A percentile compares a stretch with the other conserved stretches of the same genome.
phyloP scores from a whole-genome alignment of 2,329 filamentous ascomycete species.

The Arthroderma uncinatum region DNA sequence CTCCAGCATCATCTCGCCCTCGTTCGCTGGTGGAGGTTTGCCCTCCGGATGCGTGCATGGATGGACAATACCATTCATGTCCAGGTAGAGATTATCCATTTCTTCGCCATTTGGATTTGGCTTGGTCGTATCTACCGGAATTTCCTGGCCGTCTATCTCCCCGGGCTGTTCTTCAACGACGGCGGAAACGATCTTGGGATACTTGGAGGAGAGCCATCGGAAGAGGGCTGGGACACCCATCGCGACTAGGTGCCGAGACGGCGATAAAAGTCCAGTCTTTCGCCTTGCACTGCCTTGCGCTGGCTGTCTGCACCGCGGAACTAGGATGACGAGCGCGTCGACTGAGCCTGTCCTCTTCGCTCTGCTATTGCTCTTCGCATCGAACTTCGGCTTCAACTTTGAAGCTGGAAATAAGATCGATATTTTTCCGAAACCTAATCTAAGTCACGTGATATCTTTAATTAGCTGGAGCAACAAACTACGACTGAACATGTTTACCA shows the following conservation, averaged over 20 bases:
- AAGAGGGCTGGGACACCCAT: conserved; percentile 96
- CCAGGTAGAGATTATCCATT: conserved; percentile 93
- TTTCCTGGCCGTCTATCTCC: conserved; percentile 68
- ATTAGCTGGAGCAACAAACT: not conserved
- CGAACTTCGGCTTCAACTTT: not conserved
- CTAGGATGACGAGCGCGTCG: not conserved
- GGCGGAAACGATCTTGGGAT: conserved; percentile 89
- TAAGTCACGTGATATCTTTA: not conserved
- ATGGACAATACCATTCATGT: conserved; percentile 99
- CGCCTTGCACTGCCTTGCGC: not conserved
- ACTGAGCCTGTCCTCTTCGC: not conserved
- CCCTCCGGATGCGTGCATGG: conserved; percentile 97
- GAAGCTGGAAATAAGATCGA: not conserved
- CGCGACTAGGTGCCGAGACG: conserved; percentile 12
- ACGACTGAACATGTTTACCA: not conserved
- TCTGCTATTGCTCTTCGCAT: not conserved
- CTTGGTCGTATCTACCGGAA: conserved; percentile 73
- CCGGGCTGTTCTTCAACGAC: conserved; percentile 78
- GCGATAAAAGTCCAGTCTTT: not conserved
- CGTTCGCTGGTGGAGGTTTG: conserved; percentile 75
- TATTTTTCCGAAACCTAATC: conserved; percentile 2
- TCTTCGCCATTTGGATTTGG: conserved; percentile 96
- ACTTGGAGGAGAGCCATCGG: conserved; percentile 92
- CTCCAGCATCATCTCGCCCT: conserved; percentile 99
- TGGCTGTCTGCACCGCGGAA: no score